Base-by-base conservation (phyloP, 1,284 basidiomycete species). In the Ustilago lituana region DNA sequence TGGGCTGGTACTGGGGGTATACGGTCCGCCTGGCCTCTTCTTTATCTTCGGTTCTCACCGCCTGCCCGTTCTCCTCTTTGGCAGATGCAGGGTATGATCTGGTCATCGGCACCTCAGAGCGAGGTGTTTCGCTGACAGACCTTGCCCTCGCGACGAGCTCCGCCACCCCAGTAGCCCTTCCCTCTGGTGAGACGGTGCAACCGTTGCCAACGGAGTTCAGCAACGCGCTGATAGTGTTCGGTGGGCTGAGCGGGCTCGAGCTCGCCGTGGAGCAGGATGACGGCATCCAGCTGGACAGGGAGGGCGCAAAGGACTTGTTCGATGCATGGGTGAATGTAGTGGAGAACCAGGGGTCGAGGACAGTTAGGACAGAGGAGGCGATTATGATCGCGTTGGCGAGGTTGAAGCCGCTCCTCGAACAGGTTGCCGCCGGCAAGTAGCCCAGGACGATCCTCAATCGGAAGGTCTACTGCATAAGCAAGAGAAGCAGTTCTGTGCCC, bases 1-100 rank as follows among this genome's bases (percentile, higher is more conserved):
- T 47, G 1, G 81, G 81, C 5, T 59, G 73, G 54, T 80, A 78
- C 55, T 82, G 81, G 81, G 81, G 81, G 11, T 82, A 82, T 53
- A 64, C 57, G 0, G 77, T 82, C 8, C 68, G 81, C 4, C 49
- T 80, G 3, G 75, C 68, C 1, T 22, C 48, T 5, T 73, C 58
- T 15, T 54, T 82, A 4, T 68, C 74, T 1, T 24, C 58, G 15
- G 77, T 76, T 1, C 58, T 74, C 19, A 65, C 61, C 11, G 40
- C 44, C 9, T 73, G 63, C 9, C 68, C 74, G 7, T 69, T 52
- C 17, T 19, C 17, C 20, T 10, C 35, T 10, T n/a, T n/a, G n/a
- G n/a, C n/a, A n/a, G 50, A 31, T 2, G 43, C 23, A 11, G 61
- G 43, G 6, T 82, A 82, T 66, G 81, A 82, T 46, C 45, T 82